Conservation (phyloP, 306 rosid genomes). For the Vigna radiata region DNA sequence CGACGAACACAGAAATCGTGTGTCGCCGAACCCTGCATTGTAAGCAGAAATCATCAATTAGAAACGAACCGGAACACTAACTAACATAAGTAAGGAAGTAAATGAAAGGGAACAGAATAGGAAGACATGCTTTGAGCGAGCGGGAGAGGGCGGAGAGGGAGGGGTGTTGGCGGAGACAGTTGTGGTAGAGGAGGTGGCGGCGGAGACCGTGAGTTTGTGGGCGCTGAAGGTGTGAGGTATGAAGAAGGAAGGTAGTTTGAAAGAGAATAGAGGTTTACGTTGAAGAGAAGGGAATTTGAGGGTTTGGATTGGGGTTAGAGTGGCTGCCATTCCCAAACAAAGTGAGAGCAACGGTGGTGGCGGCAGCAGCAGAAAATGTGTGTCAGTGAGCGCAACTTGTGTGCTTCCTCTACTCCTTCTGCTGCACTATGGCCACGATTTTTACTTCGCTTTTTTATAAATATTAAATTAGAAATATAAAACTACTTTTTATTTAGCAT, state of each 20-base stretch:
- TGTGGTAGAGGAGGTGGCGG: constrained; percentile 36
- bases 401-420: neutral
- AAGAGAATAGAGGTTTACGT: constrained; percentile 22
- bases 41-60: neutral
- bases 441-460: neutral
- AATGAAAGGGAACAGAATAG: neutral
- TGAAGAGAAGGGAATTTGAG: constrained; percentile 11
- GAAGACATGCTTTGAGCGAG: constrained; percentile 53
- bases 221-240: constrained; percentile 5
- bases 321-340: constrained; percentile 54
- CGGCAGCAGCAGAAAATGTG: neutral
- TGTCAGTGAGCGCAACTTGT: neutral
- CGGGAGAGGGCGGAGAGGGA: constrained; percentile 45
- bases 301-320: constrained; percentile 40
- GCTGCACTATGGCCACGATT: neutral
- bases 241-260: constrained; percentile 35
- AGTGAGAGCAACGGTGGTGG: constrained; percentile 3
- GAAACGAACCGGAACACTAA: neutral
- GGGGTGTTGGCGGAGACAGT: constrained; percentile 45
- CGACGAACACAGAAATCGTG: constrained; percentile 84
- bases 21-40: constrained; percentile 67
- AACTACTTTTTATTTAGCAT: neutral
- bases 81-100: neutral
- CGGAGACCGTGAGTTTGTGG: constrained; percentile 53
- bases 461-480: neutral